phyloP scores from a whole-genome alignment of 2,329 filamentous ascomycete genomes.

The Colletotrichum filicis region DNA sequence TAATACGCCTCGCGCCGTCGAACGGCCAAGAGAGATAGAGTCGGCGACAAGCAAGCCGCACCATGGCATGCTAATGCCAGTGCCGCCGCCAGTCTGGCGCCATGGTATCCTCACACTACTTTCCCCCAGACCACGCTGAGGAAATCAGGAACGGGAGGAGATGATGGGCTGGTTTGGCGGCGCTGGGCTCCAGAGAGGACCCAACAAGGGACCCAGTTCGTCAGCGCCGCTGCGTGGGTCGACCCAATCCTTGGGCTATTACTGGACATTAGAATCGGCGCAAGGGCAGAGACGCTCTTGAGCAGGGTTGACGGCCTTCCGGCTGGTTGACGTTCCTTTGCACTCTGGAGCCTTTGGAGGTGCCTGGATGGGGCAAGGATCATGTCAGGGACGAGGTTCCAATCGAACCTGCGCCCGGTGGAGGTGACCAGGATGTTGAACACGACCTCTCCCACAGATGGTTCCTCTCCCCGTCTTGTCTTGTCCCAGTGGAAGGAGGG shows the following conservation, averaged over 20 bases:
- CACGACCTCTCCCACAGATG: slow-evolving; percentile 6
- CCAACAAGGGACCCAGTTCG: slow-evolving; percentile 16
- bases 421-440: slow-evolving; percentile 14
- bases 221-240: slow-evolving; percentile 27
- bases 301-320: neutral
- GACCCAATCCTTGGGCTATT: slow-evolving; percentile 30
- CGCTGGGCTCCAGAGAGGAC: neutral
- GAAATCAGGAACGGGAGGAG: neutral
- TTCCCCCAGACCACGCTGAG: neutral
- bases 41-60: slow-evolving; percentile 1
- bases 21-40: neutral
- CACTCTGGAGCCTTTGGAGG: neutral
- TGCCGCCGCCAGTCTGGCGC: neutral
- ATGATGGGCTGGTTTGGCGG: neutral
- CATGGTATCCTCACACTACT: neutral
- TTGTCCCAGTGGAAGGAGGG: neutral
- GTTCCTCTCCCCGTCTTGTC: neutral
- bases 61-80: neutral
- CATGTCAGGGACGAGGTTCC: slow-evolving; percentile 30
- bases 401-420: slow-evolving; percentile 32
- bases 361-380: slow-evolving; percentile 15
- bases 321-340: slow-evolving; percentile 29
- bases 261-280: slow-evolving; percentile 24
- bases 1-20: neutral
- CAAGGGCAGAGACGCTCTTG: slow-evolving; percentile 6